phyloP scores from a whole-genome alignment of 2,329 filamentous ascomycete species.

The Penicillium vulpinum region DNA sequence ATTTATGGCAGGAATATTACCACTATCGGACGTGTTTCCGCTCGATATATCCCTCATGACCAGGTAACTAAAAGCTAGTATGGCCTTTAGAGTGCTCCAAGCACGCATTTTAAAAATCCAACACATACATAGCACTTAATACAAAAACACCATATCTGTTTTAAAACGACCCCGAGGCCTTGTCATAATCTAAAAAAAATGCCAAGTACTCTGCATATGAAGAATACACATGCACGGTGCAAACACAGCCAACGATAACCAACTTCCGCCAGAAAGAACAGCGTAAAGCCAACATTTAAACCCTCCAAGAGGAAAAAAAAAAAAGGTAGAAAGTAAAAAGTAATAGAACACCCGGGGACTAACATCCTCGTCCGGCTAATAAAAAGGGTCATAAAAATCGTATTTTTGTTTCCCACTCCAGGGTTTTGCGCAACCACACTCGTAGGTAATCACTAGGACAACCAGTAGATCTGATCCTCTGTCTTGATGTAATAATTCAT shows the following conservation, averaged over 20 bases:
- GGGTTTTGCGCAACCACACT: conserved; percentile 20
- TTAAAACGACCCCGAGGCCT: neutral
- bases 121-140: neutral
- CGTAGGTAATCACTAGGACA: neutral
- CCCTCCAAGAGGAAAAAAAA: neutral
- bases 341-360: conserved; percentile 13
- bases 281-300: neutral
- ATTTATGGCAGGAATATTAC: too few species aligned
- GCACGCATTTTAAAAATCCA: neutral
- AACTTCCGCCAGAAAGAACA: conserved; percentile 2
- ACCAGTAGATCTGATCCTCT: conserved; percentile 4
- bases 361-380: conserved; percentile 11
- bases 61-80: too few species aligned
- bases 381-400: conserved; percentile 25
- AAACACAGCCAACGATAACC: neutral
- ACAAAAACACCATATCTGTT: neutral
- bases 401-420: conserved; percentile 26
- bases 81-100: too few species aligned
- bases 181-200: neutral
- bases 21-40: neutral
- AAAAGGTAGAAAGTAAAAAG: neutral
- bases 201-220: neutral
- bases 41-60: too few species aligned
- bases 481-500: conserved; percentile 6
- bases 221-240: neutral